phyloP scores from a whole-genome alignment of 176 grass and related monocot species.

The Dendrocalamus sinicus region DNA sequence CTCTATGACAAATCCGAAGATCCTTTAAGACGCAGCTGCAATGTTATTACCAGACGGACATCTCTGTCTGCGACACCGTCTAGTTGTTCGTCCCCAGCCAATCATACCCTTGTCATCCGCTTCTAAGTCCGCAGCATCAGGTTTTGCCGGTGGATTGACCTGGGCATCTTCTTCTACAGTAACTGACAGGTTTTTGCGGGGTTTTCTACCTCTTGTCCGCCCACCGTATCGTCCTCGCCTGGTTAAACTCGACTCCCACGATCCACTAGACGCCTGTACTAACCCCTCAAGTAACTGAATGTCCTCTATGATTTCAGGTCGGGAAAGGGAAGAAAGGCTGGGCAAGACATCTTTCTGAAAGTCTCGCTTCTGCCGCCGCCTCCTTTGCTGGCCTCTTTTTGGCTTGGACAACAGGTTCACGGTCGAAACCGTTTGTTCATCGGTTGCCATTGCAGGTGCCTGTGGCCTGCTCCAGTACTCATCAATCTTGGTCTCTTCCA shows the following conservation, averaged over 20 bases:
- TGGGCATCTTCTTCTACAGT: slow-evolving; percentile 36
- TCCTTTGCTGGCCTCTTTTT: slow-evolving; percentile 72
- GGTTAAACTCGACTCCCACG: slow-evolving; percentile 51
- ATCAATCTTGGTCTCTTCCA: slow-evolving; percentile 72
- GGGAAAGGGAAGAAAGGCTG: slow-evolving; percentile 68
- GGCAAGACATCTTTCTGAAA: slow-evolving; percentile 93
- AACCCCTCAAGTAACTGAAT: slow-evolving; percentile 75
- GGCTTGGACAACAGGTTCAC: slow-evolving; percentile 61
- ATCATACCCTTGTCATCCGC: slow-evolving; percentile 65
- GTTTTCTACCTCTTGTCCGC: slow-evolving; percentile 56
- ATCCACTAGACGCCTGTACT: slow-evolving; percentile 63
- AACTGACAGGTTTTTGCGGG: slow-evolving; percentile 39
- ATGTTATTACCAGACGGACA: slow-evolving; percentile 51
- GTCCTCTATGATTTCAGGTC: slow-evolving; percentile 87
- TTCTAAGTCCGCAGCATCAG: slow-evolving; percentile 47
- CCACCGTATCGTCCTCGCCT: slow-evolving; percentile 44
- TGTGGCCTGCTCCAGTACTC: slow-evolving; percentile 62
- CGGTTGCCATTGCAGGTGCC: slow-evolving; percentile 32
- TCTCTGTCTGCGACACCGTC: slow-evolving; percentile 75
- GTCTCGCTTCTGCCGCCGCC: slow-evolving; percentile 70
- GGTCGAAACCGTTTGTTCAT: slow-evolving; percentile 53
- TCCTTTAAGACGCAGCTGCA: slow-evolving; percentile 44
- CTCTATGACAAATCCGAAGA: slow-evolving; percentile 33
- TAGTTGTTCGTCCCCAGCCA: slow-evolving; percentile 84
- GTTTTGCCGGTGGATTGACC: slow-evolving; percentile 39